Evolutionary conservation across 441 rosid species (phyloP), one percentile per base, ranked within the genome.

Genomic region (Monsonia emarginata): DNA sequence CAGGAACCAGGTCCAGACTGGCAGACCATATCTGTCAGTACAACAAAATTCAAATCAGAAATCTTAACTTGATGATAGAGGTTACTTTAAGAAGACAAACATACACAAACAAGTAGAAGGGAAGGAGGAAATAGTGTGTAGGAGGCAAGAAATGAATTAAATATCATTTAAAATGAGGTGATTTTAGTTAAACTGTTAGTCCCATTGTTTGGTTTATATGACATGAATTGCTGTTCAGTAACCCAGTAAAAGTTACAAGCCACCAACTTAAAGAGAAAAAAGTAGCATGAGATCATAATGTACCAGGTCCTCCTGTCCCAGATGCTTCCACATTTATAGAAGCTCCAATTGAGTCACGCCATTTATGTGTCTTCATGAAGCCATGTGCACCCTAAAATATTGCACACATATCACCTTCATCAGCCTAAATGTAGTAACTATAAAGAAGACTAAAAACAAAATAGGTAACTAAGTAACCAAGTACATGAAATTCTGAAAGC

Each of bases 1-100:
- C 93, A 91, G 25, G 95, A 83, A 70, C 93, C 79, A 75, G 98
- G 99, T 67, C 99, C 98, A 75, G 98, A 91, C 80, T 95, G 98
- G 82, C 98, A 95, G 54, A 89, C 93, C 72, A 95, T 81, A 89
- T 95, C 99, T 91, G 83, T 76, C 58, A 68, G 60, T 40, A 60
- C 61, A 75, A 65, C 61, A 73, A 26, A 18, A 69, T 48, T 62
- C 27, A 64, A 46, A 24, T 76, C 48, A 72, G 62, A 31, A 30
- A 4, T 52, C 18, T 66, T 69, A 34, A 27, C 50, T 26, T 26
- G 44, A 63, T 13, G 26, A 14, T 0, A 9, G 42, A 46, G 71
- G 38, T 32, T 54, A 27, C 61, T 64, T 44, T 44, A 21, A 44
- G 52, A 44, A 44, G 52, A 44, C 21, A 44, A n/a, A 44, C 52